Evolutionary conservation across 2,329 filamentous ascomycete species (phyloP).

Genomic region (Aspergillus aculeatus): DNA sequence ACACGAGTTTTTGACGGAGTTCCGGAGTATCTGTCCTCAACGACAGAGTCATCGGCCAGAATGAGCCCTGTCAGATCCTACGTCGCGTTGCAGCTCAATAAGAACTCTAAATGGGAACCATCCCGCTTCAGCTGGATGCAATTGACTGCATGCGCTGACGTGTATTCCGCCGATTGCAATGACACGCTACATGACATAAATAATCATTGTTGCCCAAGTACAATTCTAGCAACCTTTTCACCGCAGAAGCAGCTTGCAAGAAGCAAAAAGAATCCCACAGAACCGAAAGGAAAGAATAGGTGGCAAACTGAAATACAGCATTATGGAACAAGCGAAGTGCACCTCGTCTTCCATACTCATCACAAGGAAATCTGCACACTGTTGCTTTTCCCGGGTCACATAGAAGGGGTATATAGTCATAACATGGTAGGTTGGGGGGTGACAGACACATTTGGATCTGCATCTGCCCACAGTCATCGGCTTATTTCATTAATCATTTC

Average conservation of each 20-base stretch:
- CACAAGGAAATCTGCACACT: neutral
- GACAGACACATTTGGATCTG: neutral
- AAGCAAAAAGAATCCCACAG: neutral
- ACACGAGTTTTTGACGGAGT: neutral
- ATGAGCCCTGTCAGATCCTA: neutral
- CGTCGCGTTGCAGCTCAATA: neutral
- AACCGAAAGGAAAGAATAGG: neutral
- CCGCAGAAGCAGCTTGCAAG: neutral
- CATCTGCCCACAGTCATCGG: neutral
- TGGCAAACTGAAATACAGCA: neutral
- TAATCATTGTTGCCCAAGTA: neutral
- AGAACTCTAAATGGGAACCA: neutral
- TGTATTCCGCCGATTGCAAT: neutral
- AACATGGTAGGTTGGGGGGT: neutral
- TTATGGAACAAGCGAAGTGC: neutral
- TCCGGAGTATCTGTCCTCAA: too few species aligned
- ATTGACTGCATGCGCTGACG: neutral
- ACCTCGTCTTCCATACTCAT: neutral
- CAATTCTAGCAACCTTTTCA: neutral
- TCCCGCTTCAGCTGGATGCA: neutral
- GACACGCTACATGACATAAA: neutral
- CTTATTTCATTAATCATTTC: neutral
- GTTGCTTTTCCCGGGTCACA: neutral
- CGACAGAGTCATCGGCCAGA: neutral
- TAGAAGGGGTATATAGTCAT: neutral